Percentiles rank a stretch among this genome's conserved stretches.
These are phyloP conservation scores for Pyricularia sp. DNA, from an alignment of 2,329 filamentous ascomycete genomes.

Conservation along the genomic window DNA sequence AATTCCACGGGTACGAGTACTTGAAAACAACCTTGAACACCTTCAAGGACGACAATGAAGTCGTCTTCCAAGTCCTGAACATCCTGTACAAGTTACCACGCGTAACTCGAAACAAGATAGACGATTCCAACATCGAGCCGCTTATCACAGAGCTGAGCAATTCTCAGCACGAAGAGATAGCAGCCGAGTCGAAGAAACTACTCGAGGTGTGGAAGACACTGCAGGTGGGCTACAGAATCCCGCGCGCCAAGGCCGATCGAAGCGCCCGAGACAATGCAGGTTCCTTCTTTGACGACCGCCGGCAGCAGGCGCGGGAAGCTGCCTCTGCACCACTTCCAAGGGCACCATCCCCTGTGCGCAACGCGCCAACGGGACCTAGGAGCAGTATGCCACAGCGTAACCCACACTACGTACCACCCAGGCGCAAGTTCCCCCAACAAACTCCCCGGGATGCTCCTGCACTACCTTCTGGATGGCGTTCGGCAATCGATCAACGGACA, in stretches of 20 bases:
- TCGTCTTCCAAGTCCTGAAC: constrained; percentile 80
- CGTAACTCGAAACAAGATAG: constrained; percentile 92
- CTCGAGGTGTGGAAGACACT: constrained; percentile 82
- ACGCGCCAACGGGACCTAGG: constrained; percentile 47
- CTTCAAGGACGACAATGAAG: constrained; percentile 83
- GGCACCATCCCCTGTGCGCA: constrained; percentile 31
- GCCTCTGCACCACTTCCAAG: constrained; percentile 24
- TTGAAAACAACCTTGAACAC: constrained; percentile 77
- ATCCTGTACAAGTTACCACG: constrained; percentile 84
- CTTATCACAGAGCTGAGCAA: constrained; percentile 60
- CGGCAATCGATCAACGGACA: constrained; percentile 61
- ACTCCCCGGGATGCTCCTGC: constrained; percentile 15
- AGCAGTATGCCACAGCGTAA: constrained; percentile 50
- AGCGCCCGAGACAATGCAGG: constrained; percentile 45
- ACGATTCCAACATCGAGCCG: constrained; percentile 88
- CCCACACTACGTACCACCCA: constrained; percentile 29
- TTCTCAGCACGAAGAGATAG: constrained; percentile 67
- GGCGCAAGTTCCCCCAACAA: neutral
- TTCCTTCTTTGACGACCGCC: constrained; percentile 51
- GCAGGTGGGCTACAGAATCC: constrained; percentile 86
- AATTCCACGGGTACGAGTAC: constrained; percentile 96
- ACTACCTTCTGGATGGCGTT: constrained; percentile 80
- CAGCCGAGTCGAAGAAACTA: constrained; percentile 59
- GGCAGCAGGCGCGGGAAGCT: constrained; percentile 42
- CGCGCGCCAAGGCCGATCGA: constrained; percentile 75